A percentile compares a stretch with the other conserved stretches of the same genome.
phyloP scores from a whole-genome alignment of 2,329 filamentous ascomycete genomes.

The Graphiopsis chlorocephala region DNA sequence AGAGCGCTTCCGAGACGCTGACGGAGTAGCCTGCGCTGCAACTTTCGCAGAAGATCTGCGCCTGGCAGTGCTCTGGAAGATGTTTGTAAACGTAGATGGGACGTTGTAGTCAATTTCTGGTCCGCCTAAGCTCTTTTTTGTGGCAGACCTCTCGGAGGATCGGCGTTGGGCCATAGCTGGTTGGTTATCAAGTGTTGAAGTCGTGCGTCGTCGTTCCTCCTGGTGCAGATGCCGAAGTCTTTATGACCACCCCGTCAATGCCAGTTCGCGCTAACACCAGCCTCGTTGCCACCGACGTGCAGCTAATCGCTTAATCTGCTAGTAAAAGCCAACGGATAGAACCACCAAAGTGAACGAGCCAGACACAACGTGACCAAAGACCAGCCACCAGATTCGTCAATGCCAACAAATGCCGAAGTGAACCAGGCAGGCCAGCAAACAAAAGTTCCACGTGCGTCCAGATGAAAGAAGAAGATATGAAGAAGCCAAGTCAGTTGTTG shows the following conservation, averaged over 20 bases:
- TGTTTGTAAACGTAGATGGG: not conserved
- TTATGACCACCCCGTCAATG: not conserved
- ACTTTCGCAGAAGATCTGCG: not conserved
- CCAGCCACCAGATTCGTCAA: not conserved
- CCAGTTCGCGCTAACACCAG: not conserved
- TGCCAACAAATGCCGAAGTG: not conserved
- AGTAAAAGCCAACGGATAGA: not conserved
- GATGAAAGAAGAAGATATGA: not conserved
- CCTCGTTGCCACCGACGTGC: not conserved
- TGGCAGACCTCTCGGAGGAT: not conserved
- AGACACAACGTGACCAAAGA: not conserved
- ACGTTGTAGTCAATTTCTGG: not conserved
- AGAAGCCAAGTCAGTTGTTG: not conserved
- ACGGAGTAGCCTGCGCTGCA: not conserved
- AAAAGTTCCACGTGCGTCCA: not conserved
- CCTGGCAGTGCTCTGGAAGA: not conserved
- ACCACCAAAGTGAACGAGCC: not conserved
- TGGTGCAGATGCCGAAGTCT: not conserved
- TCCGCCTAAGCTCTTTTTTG: not conserved
- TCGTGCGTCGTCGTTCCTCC: not conserved
- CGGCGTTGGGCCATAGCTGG: not conserved
- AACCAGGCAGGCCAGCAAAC: not conserved
- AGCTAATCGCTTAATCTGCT: not conserved
- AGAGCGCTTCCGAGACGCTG: not conserved
- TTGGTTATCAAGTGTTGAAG: not conserved